Base-by-base conservation (phyloP, 2,329 filamentous ascomycete genomes). In the Fusarium marasasianum region DNA sequence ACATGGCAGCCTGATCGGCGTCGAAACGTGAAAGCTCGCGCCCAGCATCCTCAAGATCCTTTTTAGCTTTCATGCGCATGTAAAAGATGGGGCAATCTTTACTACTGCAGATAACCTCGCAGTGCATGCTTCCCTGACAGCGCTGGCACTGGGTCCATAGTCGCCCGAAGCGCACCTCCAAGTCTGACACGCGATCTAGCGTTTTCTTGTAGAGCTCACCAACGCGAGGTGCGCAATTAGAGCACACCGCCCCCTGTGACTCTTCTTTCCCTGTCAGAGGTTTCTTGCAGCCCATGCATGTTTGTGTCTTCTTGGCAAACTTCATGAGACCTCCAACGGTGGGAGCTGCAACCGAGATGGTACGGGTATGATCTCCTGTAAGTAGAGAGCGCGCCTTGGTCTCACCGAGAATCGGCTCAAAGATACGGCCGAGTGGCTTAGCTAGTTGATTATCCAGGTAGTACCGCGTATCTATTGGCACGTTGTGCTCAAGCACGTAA, bases 1-100 rank as follows among this genome's bases (percentile, higher is more conserved):
- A 89, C 51, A 87, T 86, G 35, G 94, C 89, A 64, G 93, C 92
- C 78, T 91, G 90, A 83, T 98, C 95, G 73, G 91, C 89, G 84
- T 99, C 96, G 83, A 99, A 99, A 77, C 96, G 87, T 77, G 89
- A 89, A 78, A 99, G 83, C 82, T 99, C 96, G 85, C 94, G 97
- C 65, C 95, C 94, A 4, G 92, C 92, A 84, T 99, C 96, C 83
- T 98, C 96, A 44, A 98, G 91, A 82, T 99, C 96, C 87, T 99
- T 99, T 89, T 98, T 97, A 38, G 96, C 96, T 88, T 99, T 99
- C 96, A 99, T 99, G 9, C 96, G 91, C 96, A 99, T 99, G 83
- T 99, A 99, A 83, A 99, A 99, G 79, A 99, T 99, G 2, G 96
- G 96, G 81, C 96, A 99, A 86, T 99, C 96, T 82, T 95, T 93